Evolutionary conservation across 495 filamentous ascomycete species (phyloP), one percentile per base, ranked within the genome.

Genomic region (Penicillium dipodomyicola): DNA sequence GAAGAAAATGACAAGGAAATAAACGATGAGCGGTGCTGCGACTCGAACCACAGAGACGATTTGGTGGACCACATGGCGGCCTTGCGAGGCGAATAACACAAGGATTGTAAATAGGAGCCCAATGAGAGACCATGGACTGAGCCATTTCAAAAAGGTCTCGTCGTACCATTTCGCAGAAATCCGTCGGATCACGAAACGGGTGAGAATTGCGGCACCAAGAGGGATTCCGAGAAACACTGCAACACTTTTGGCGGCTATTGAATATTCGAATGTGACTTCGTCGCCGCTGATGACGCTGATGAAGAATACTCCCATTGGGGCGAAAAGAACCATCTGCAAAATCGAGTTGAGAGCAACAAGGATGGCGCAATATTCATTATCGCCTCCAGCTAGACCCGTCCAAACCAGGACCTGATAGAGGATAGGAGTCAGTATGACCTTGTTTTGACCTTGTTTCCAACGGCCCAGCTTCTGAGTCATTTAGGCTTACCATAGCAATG

Each of bases 201-300:
- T 92, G 4, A 91, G 5, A 49, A 96, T 80, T 3, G 92, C 91
- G 0, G 89, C 89, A 14, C 77, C 89, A 6, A 96, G 76, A 0
- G 91, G 91, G 45, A 96, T 95, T 0, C 91, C 91, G 12, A 96
- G 81, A 66, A 95, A 96, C 1, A 89, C 87, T 2, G 80, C 91
- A 2, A 96, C 92, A 49, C 84, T 88, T 55, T 83, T 88, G 5
- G 91, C 90, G 12, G 92, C 92, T 29, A 78, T 79, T 3, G 77
- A 72, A 69, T 96, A 96, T 6, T 80, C 79, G 35, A 91, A 73
- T n/a, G 72, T 63, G 15, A 84, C 56, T 1, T 60, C 49, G 1
- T 67, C 64, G 4, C 56, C 43, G 0, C 83, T 83, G 65, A 94
- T 86, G 52, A 91, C 75, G 27, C 78, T 73, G 65, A 96, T 84